Percentiles rank a stretch among this genome's conserved stretches.
Evolutionary conservation across 1,139 yeast genomes (phyloP).

Genomic region (Kodamaea derodonti): DNA sequence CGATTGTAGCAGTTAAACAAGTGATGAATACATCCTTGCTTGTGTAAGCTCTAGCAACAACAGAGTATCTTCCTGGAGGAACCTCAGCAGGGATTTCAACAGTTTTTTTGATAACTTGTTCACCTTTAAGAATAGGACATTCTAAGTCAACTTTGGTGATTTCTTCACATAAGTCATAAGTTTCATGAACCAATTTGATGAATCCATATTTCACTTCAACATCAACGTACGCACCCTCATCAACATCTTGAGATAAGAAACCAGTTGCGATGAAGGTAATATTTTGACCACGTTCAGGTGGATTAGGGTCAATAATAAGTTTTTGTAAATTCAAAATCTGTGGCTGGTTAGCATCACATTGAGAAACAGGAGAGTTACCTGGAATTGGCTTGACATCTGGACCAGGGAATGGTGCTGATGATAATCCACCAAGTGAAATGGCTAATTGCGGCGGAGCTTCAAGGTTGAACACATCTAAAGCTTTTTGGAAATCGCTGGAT

Average conservation of each 20-base stretch:
- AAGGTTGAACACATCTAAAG: slow-evolving; percentile 16
- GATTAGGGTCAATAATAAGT: slow-evolving; percentile 73
- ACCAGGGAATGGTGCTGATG: slow-evolving; percentile 13
- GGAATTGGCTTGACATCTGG: slow-evolving; percentile 67
- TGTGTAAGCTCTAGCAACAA: slow-evolving; percentile 85
- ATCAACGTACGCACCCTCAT: slow-evolving; percentile 87
- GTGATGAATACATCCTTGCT: slow-evolving; percentile 75
- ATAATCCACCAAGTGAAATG: slow-evolving; percentile 1
- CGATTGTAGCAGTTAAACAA: slow-evolving; percentile 78
- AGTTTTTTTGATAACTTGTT: slow-evolving; percentile 57
- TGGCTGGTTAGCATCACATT: slow-evolving; percentile 62
- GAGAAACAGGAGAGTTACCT: slow-evolving; percentile 80
- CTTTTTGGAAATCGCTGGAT: slow-evolving; percentile 19
- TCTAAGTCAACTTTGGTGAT: slow-evolving; percentile 72
- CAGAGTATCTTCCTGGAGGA: slow-evolving; percentile 90
- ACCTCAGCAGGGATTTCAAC: slow-evolving; percentile 90
- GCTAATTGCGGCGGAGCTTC: slow-evolving; percentile 10
- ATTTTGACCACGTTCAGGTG: slow-evolving; percentile 79
- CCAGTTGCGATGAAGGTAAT: slow-evolving; percentile 79
- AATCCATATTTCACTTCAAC: slow-evolving; percentile 91
- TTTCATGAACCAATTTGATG: slow-evolving; percentile 78
- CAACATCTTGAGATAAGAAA: slow-evolving; percentile 48
- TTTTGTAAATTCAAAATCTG: slow-evolving; percentile 63
- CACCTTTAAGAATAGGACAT: slow-evolving; percentile 78
- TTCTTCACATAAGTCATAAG: slow-evolving; percentile 88